Percentiles rank a stretch among this genome's conserved stretches.
Evolutionary conservation across 495 filamentous ascomycete species (phyloP).

Genomic region (Gamarada debralockiae): DNA sequence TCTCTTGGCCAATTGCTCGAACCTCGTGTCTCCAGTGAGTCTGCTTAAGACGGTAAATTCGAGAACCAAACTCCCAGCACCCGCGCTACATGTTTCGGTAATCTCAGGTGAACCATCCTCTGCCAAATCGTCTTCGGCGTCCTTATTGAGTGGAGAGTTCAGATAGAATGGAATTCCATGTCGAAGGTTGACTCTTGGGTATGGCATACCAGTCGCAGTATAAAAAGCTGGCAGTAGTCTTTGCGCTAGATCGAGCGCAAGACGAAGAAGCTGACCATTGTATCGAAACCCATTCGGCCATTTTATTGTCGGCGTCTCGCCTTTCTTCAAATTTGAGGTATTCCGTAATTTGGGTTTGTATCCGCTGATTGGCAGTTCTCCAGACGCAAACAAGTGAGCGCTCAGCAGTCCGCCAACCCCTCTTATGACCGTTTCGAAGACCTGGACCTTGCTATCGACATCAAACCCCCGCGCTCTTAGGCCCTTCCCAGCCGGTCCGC

Average conservation of each 20-base stretch:
- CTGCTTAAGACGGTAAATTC: slow-evolving; percentile 90
- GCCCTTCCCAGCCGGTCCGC: slow-evolving; percentile 66
- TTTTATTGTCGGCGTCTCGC: slow-evolving; percentile 37
- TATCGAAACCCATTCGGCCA: slow-evolving; percentile 83
- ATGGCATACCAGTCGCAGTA: slow-evolving; percentile 83
- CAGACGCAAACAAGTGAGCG: slow-evolving; percentile 88
- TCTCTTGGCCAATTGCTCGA: slow-evolving; percentile 82
- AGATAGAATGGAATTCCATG: slow-evolving; percentile 87
- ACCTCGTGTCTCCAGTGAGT: slow-evolving; percentile 79
- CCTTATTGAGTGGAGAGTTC: slow-evolving; percentile 67
- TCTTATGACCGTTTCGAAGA: slow-evolving; percentile 96
- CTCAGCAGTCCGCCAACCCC: slow-evolving; percentile 89
- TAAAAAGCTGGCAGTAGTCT: slow-evolving; percentile 88
- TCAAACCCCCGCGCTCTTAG: slow-evolving; percentile 82
- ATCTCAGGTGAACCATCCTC: slow-evolving; percentile 38
- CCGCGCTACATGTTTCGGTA: slow-evolving; percentile 94
- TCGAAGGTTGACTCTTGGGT: slow-evolving; percentile 90
- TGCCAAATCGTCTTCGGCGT: slow-evolving; percentile 23
- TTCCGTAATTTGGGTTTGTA: slow-evolving; percentile 52
- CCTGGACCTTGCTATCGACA: slow-evolving; percentile 94
- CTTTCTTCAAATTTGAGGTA: slow-evolving; percentile 16
- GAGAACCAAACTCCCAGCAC: slow-evolving; percentile 87
- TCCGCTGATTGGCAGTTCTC: slow-evolving; percentile 77
- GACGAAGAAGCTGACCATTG: slow-evolving; percentile 79
- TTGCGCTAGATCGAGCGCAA: slow-evolving; percentile 79